Evolutionary conservation across 192 early-diverging fungal species (phyloP).

Genomic region (Mycoemilia scoparia): DNA sequence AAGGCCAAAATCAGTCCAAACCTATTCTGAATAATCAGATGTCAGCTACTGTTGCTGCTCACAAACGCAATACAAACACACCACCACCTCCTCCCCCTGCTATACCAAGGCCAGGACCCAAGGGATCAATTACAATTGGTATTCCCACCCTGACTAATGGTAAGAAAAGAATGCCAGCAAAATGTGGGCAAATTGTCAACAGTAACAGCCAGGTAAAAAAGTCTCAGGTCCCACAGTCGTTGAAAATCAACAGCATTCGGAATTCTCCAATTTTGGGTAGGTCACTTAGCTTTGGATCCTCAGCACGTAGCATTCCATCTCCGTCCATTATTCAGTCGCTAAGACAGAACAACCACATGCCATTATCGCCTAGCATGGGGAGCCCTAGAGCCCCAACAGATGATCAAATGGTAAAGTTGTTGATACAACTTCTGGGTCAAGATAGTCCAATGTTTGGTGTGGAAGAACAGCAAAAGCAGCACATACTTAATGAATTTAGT

Average conservation of each 20-base stretch:
- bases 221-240: slow-evolving; percentile 21
- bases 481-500: no score
- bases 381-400: no score
- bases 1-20: neutral
- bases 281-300: slow-evolving; percentile 24
- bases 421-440: slow-evolving; percentile 24
- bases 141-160: no score
- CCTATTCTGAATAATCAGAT: neutral
- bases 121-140: no score
- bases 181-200: slow-evolving; percentile 17
- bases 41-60: no score
- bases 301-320: slow-evolving; percentile 23
- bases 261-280: slow-evolving; percentile 15
- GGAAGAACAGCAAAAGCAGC: neutral
- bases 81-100: no score
- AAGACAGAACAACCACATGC: slow-evolving; percentile 18
- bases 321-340: slow-evolving; percentile 29
- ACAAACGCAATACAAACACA: no score
- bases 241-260: slow-evolving; percentile 5
- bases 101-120: no score
- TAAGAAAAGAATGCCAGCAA: slow-evolving; percentile 23
- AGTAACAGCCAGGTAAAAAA: slow-evolving; percentile 7
- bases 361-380: slow-evolving; percentile 18
- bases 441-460: slow-evolving; percentile 26
- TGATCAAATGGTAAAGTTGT: slow-evolving; percentile 16